These are phyloP conservation scores for Senna tora DNA, from an alignment of 306 rosid species.

Conservation along the genomic window DNA sequence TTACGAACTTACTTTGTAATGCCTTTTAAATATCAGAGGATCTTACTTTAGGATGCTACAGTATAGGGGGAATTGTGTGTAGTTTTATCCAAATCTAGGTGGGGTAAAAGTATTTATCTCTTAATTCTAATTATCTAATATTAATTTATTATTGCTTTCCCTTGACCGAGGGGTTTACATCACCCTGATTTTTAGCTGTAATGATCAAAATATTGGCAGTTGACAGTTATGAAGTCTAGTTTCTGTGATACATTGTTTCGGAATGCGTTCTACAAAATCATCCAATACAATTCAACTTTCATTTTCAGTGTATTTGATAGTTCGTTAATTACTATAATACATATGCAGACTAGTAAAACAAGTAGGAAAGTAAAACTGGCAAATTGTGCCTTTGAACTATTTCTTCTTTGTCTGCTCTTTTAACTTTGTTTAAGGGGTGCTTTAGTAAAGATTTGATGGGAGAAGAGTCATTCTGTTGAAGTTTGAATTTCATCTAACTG, in stretches of 20 bases:
- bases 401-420: neutral
- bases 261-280: slow-evolving; percentile 11
- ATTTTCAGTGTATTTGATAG: slow-evolving; percentile 4
- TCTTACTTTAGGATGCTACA: neutral
- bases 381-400: slow-evolving; percentile 5
- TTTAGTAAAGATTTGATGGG: neutral
- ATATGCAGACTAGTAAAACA: neutral
- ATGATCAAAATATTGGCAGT: neutral
- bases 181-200: neutral
- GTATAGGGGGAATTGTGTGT: neutral
- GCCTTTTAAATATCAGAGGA: neutral
- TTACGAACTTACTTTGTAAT: neutral
- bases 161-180: neutral
- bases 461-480: slow-evolving; percentile 6
- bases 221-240: neutral
- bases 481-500: slow-evolving; percentile 18
- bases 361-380: neutral
- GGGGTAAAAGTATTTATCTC: neutral
- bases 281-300: neutral
- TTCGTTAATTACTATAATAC: neutral
- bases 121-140: neutral
- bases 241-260: neutral
- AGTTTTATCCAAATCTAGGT: neutral
- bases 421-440: slow-evolving; percentile 24
- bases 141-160: neutral